Evolutionary conservation across 2,329 filamentous ascomycete species (phyloP), one percentile per base, ranked within the genome.

Genomic region (Pseudogymnoascus sp.): DNA sequence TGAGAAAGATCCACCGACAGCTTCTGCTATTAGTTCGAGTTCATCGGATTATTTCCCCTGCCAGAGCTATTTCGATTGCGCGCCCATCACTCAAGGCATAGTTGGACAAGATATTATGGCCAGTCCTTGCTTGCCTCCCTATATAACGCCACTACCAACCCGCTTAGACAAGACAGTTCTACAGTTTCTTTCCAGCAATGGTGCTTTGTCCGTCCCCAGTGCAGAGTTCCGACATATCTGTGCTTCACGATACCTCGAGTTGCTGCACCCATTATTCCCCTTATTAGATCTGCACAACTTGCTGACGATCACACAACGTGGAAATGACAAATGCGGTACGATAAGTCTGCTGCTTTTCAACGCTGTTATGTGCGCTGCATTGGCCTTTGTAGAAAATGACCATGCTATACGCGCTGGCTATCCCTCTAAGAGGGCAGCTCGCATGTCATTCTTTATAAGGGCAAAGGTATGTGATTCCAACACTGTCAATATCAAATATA

Each of bases 361-460:
- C 73, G 89, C 92, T 10, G 88, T 96, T 70, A 95, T 96, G 89
- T 96, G 96, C 72, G 88, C 90, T 1, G 91, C 88, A 2, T 89
- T 89, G 1, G 90, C 92, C 0, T 96, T 93, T 61, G 87, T 96
- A 62, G 90, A 93, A 68, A 87, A 90, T 76, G 84, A 87, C 65
- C 82, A 87, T 71, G 79, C 96, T 50, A 84, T 84, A 46, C 85
- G 88, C 61, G 89, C 89, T 26, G 92, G 92, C 2, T 96, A 90
- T 72, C 75, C 82, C 7, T 88, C 83, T 11, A 82, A 91, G 50
- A 91, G 93, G 76, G 86, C 86, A 63, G 91, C 92, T 13, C 83
- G 92, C 65, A 92, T 91, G 72, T 83, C 88, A 9, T 95, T 96
- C 73, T 96, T 96, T 75, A 86, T 89, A 68, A 91, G 89, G 75